Evolutionary conservation across 148 eudicot species (phyloP).

Genomic region (Chenopodium suecicum): DNA sequence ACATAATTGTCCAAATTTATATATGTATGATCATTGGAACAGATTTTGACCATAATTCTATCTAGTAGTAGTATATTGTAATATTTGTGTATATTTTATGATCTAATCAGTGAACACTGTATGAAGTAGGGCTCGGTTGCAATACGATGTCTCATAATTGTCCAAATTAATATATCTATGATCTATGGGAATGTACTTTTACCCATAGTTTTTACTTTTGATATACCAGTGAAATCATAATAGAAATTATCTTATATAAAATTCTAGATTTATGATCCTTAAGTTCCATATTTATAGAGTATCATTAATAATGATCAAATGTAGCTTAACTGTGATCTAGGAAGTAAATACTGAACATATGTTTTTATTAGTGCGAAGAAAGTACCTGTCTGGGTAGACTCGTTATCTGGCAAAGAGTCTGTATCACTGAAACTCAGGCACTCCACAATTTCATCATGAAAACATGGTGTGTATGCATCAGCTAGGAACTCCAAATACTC

Average conservation of each 20-base stretch:
- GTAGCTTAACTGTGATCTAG: background rate
- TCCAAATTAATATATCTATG: too few relatives aligned
- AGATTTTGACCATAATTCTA: too few relatives aligned
- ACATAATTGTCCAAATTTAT: background rate
- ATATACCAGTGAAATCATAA: too few relatives aligned
- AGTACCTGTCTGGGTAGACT: conserved; percentile 26
- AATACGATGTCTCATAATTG: background rate
- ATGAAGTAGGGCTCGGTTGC: background rate
- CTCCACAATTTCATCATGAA: conserved; percentile 40
- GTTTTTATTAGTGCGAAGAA: background rate
- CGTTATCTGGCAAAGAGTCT: conserved; percentile 33
- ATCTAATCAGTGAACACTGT: background rate
- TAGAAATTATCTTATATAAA: background rate
- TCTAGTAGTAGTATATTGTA: background rate
- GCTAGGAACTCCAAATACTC: conserved; percentile 25
- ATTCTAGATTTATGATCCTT: background rate
- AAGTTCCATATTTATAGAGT: background rate
- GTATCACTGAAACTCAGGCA: conserved; percentile 32
- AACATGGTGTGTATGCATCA: conserved; percentile 15
- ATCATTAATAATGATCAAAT: background rate
- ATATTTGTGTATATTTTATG: background rate
- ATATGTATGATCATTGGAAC: too few relatives aligned
- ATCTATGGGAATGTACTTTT: too few relatives aligned
- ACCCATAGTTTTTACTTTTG: too few relatives aligned
- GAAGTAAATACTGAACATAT: background rate